phyloP scores from a whole-genome alignment of 2,329 filamentous ascomycete species.

The Paracamarosporium sp. region DNA sequence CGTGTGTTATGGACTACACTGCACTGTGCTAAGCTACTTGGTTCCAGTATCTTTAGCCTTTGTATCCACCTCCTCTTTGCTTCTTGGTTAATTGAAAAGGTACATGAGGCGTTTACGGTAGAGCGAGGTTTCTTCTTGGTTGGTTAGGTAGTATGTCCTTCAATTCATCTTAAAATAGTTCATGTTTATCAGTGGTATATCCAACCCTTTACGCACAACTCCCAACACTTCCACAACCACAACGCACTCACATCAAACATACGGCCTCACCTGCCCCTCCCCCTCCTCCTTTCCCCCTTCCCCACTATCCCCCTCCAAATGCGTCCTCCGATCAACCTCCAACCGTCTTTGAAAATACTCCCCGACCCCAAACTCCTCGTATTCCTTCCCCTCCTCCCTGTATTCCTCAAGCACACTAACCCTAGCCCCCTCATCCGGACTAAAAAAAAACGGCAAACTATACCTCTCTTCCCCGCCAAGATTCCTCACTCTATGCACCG shows the following conservation, averaged over 20 bases:
- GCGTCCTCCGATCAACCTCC: slow-evolving; percentile 40
- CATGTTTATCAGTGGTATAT: background rate
- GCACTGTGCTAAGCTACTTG: too few species aligned
- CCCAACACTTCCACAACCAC: background rate
- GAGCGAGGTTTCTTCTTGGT: too few species aligned
- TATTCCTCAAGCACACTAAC: slow-evolving; percentile 39
- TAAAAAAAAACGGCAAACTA: slow-evolving; percentile 51
- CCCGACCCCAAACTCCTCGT: slow-evolving; percentile 39
- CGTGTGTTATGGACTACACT: too few species aligned
- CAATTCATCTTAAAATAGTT: background rate
- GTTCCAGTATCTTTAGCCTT: too few species aligned
- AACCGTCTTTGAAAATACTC: slow-evolving; percentile 42
- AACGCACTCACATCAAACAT: slow-evolving; percentile 1
- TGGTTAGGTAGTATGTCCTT: too few species aligned
- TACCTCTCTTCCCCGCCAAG: slow-evolving; percentile 47
- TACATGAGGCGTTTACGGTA: too few species aligned
- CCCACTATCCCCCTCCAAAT: slow-evolving; percentile 28
- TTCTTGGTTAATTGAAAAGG: too few species aligned
- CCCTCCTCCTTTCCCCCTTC: slow-evolving; percentile 4
- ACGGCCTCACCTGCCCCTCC: background rate
- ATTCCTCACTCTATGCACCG: slow-evolving; percentile 51
- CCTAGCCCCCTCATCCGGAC: slow-evolving; percentile 42
- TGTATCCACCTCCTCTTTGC: too few species aligned
- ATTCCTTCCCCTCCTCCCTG: slow-evolving; percentile 28
- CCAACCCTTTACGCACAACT: background rate